Evolutionary conservation across 2,329 filamentous ascomycete species (phyloP).

Genomic region (Xylariales sp.): DNA sequence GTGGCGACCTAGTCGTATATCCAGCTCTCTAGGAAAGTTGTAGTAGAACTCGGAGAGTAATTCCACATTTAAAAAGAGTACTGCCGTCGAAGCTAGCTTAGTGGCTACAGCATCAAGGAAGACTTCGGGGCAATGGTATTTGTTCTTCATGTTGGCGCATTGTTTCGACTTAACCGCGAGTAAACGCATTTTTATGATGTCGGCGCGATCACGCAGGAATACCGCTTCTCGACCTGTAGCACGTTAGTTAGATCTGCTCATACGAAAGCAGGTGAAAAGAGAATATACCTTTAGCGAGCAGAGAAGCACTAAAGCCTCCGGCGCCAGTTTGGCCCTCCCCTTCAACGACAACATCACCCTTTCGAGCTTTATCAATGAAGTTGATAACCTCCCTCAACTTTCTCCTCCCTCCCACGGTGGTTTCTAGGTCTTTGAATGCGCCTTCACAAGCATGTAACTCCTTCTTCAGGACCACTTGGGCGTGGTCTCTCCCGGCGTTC

Average conservation of each 20-base stretch:
- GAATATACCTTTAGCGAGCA: constrained; percentile 81
- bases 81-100: constrained; percentile 93
- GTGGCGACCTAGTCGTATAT: constrained; percentile 84
- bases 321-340: constrained; percentile 86
- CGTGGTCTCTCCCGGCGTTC: constrained; percentile 85
- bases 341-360: constrained; percentile 85
- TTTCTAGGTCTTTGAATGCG: constrained; percentile 81
- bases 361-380: constrained; percentile 91
- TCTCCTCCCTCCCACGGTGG: constrained; percentile 79
- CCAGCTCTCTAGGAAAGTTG: constrained; percentile 93
- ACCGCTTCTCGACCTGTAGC: constrained; percentile 84
- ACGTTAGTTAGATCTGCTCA: constrained; percentile 11
- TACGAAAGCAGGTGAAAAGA: constrained; percentile 5
- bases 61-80: constrained; percentile 97
- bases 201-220: constrained; percentile 91
- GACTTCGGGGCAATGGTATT: constrained; percentile 96
- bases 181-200: constrained; percentile 90
- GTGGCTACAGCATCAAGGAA: constrained; percentile 98
- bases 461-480: constrained; percentile 81
- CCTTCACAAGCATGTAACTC: constrained; percentile 87
- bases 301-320: constrained; percentile 89
- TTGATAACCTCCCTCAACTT: constrained; percentile 90
- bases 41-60: constrained; percentile 97
- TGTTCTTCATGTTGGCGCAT: constrained; percentile 84
- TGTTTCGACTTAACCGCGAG: constrained; percentile 90